These are phyloP conservation scores for Lecanicillium sp. DNA, from an alignment of 2,329 filamentous ascomycete genomes.

Conservation along the genomic window DNA sequence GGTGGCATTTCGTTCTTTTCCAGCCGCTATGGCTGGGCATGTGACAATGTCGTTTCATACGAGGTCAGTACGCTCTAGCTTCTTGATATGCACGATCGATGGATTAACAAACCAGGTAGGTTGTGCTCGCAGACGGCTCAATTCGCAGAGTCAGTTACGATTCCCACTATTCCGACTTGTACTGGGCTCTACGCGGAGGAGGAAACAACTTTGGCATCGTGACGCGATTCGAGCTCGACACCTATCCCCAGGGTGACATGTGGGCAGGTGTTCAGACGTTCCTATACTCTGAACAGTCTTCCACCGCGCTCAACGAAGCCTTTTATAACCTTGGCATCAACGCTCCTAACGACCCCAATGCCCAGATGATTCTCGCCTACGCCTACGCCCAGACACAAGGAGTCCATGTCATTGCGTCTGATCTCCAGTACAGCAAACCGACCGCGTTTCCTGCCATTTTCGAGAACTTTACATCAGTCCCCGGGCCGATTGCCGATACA, in stretches of 20 bases:
- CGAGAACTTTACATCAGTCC: constrained; percentile 13
- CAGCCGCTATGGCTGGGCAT: constrained; percentile 14
- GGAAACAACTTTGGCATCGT: constrained; percentile 51
- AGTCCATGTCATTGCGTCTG: constrained; percentile 12
- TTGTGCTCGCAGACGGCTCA: constrained; percentile 36
- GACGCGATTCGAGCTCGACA: constrained; percentile 35
- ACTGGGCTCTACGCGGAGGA: constrained; percentile 48
- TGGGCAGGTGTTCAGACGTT: constrained; percentile 28
- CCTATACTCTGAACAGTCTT: constrained; percentile 16
- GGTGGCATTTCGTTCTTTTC: constrained; percentile 17
- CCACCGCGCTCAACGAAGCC: constrained; percentile 13
- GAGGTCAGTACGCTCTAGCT: too few species aligned
- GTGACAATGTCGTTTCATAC: constrained; percentile 13
- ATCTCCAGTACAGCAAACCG: constrained; percentile 14
- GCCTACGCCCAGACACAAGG: constrained; percentile 12
- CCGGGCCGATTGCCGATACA: constrained; percentile 12
- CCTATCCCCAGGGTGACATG: constrained; percentile 26
- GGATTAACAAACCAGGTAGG: constrained; percentile 13
- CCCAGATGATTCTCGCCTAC: constrained; percentile 15
- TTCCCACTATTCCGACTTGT: constrained; percentile 38
- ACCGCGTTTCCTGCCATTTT: constrained; percentile 12
- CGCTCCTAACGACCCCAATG: constrained; percentile 13
- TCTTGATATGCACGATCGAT: too few species aligned
- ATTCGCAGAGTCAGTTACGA: constrained; percentile 31
- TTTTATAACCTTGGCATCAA: constrained; percentile 15